Evolutionary conservation across 768 basidiomycete species (phyloP).

Genomic region (Suillus subalutaceus): DNA sequence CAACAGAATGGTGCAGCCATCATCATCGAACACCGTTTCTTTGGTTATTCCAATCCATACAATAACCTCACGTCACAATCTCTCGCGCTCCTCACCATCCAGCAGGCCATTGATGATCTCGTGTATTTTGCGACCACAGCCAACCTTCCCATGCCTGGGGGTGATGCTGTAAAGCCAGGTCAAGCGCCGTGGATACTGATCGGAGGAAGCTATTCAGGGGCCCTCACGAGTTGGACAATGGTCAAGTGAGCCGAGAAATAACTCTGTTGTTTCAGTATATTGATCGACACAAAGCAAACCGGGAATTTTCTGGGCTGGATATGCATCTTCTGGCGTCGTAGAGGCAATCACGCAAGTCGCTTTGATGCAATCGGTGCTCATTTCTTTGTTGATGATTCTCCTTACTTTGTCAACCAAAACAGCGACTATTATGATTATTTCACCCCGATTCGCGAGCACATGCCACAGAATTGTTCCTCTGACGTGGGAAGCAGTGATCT

Average conservation of each 20-base stretch:
- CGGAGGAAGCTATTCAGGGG: conserved; percentile 48
- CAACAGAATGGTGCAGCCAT: conserved; percentile 65
- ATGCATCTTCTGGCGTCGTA: conserved; percentile 50
- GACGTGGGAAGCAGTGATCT: conserved; percentile 68
- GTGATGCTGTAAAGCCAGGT: conserved; percentile 60
- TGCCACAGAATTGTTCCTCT: conserved; percentile 74
- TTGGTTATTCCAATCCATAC: conserved; percentile 73
- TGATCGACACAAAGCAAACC: conserved; percentile 35
- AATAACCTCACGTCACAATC: conserved; percentile 60
- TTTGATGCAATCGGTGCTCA: conserved; percentile 4
- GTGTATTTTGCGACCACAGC: conserved; percentile 71
- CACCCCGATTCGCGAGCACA: conserved; percentile 66
- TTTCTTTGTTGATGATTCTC: not conserved
- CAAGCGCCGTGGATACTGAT: conserved; percentile 45
- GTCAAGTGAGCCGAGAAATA: conserved; percentile 50
- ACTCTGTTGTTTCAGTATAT: not conserved
- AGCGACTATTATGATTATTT: conserved; percentile 52
- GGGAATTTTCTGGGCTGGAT: conserved; percentile 43
- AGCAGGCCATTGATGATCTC: conserved; percentile 75
- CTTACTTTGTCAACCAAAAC: not conserved
- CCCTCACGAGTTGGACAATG: conserved; percentile 66
- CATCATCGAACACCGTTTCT: conserved; percentile 75
- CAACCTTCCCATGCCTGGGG: conserved; percentile 66
- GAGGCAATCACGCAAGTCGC: conserved; percentile 43
- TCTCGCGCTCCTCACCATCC: conserved; percentile 62